These are phyloP conservation scores for Tephrocybe sp. DNA, from an alignment of 768 basidiomycete genomes.

Conservation along the genomic window DNA sequence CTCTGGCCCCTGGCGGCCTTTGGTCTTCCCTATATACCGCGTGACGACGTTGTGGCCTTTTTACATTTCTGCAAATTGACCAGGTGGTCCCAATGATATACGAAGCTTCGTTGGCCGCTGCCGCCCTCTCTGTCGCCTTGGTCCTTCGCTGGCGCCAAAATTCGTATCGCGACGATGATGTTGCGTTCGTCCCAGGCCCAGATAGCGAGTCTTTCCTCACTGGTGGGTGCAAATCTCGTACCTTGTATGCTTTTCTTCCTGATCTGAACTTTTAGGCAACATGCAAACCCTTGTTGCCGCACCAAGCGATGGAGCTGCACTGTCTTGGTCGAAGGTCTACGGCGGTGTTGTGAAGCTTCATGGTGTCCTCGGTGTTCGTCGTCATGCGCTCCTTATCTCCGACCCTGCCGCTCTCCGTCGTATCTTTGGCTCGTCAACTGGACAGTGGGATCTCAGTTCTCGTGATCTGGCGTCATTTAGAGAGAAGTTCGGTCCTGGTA, in stretches of 20 bases:
- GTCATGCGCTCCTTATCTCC: conserved; percentile 6
- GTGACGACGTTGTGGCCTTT: not conserved
- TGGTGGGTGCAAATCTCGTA: not conserved
- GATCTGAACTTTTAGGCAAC: not conserved
- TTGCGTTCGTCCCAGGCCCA: conserved; percentile 1
- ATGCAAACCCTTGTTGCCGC: conserved; percentile 5
- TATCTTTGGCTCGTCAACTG: conserved; percentile 3
- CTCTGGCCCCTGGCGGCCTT: not conserved
- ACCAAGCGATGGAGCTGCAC: conserved; percentile 2
- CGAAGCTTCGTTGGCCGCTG: not conserved
- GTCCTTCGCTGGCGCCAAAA: conserved; percentile 1
- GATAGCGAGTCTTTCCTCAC: conserved; percentile 3
- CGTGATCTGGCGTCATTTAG: conserved; percentile 7
- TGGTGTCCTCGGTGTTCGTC: conserved; percentile 6
- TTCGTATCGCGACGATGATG: conserved; percentile 3
- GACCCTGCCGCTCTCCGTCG: conserved; percentile 7
- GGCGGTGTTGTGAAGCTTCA: conserved; percentile 8
- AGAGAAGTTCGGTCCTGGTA: conserved; percentile 6
- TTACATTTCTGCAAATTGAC: not conserved
- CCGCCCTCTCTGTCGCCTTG: not conserved
- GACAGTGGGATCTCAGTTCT: conserved; percentile 5
- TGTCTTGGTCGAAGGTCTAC: conserved; percentile 5
- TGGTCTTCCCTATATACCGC: not conserved
- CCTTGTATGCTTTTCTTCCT: too few relatives aligned
- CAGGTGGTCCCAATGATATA: not conserved